phyloP scores from a whole-genome alignment of 352 stramenopile genomes.

The Globisporangium apiculatum region DNA sequence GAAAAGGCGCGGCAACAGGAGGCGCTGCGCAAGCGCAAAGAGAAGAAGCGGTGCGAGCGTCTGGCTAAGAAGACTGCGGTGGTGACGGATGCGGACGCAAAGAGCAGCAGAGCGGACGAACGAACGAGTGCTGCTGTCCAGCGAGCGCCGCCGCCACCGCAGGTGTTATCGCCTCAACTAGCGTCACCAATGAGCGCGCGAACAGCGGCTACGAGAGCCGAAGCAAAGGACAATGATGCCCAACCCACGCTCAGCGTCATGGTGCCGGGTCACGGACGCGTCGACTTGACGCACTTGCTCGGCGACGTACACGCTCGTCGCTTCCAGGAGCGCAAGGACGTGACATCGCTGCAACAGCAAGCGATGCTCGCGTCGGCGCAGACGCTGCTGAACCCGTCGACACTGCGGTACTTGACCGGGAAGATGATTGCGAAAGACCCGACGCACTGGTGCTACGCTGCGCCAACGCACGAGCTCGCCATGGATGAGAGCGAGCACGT shows the following conservation, averaged over 20 bases:
- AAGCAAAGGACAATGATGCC: conserved; percentile 15
- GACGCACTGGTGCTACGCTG: conserved; percentile 11
- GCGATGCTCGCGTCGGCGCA: conserved; percentile 14
- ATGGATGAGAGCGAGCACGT: conserved; percentile 20
- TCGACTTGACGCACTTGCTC: conserved; percentile 47
- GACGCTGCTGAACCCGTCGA: conserved; percentile 46
- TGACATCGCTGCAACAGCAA: conserved; percentile 7
- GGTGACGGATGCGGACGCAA: conserved; percentile 11
- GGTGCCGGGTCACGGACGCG: conserved; percentile 33
- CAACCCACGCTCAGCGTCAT: conserved; percentile 18
- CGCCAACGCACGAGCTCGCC: conserved; percentile 24
- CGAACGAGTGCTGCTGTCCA: not conserved
- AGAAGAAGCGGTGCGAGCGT: conserved; percentile 50
- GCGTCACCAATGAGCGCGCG: not conserved
- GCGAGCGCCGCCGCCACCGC: conserved; percentile 12
- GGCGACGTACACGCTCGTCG: conserved; percentile 39
- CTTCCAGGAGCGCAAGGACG: conserved; percentile 26
- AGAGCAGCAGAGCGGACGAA: not conserved
- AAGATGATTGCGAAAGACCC: conserved; percentile 43
- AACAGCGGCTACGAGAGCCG: conserved; percentile 8
- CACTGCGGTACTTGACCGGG: conserved; percentile 44
- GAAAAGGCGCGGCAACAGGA: conserved; percentile 67
- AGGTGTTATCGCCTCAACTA: conserved; percentile 10
- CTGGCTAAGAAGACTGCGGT: conserved; percentile 42
- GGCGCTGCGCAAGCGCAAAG: conserved; percentile 54